Base-by-base conservation (phyloP, 2,329 filamentous ascomycete genomes). In the Phialemonium atrogriseum region DNA sequence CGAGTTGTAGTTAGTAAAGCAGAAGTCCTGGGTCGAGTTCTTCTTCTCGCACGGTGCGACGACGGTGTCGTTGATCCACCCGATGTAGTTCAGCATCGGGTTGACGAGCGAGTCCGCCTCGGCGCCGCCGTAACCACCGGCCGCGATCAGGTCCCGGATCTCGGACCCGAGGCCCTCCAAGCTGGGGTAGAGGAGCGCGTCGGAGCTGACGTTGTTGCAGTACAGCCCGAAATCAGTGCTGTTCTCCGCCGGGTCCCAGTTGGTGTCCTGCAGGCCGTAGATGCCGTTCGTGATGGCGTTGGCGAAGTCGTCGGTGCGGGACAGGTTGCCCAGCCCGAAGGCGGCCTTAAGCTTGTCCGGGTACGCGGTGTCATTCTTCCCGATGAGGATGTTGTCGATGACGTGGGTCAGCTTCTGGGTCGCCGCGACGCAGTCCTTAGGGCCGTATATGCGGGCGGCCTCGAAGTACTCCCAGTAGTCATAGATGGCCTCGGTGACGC, bases 401-500 rank as follows among this genome's bases (percentile, higher is more conserved):
- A 69, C 50, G 26, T 68, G 52, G 1, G 64, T 68, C 9, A 74
- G 46, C 38, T 62, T 77, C 48, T 82, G 76, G 0, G 77, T 79
- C 2, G 68, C 68, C 1, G 62, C 56, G 21, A 87, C 68, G 48
- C 85, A 91, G 19, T 73, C 68, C 0, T 66, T 55, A 45, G 70
- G 70, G 0, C 59, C 59, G 34, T 58, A 74, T 10, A 64, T 48
- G 2, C 64, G 59, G 0, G 64, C 63, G 1, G 68, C 70, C 43
- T 73, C 68, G 24, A 54, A 65, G 43, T 75, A 76, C 45, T 70
- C 51, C 68, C 83, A 89, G 55, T 79, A 89, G 44, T 91, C 83
- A 42, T 75, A 77, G 34, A 91, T 81, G 4, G 84, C 84, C 37
- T 74, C 72, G 0, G 82, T 84, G 1, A 91, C 84, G 1, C 82